Percentiles rank a stretch among this genome's conserved stretches.
These are phyloP conservation scores for Stemphylium beticola DNA, from an alignment of 2,329 filamentous ascomycete species.

Conservation along the genomic window DNA sequence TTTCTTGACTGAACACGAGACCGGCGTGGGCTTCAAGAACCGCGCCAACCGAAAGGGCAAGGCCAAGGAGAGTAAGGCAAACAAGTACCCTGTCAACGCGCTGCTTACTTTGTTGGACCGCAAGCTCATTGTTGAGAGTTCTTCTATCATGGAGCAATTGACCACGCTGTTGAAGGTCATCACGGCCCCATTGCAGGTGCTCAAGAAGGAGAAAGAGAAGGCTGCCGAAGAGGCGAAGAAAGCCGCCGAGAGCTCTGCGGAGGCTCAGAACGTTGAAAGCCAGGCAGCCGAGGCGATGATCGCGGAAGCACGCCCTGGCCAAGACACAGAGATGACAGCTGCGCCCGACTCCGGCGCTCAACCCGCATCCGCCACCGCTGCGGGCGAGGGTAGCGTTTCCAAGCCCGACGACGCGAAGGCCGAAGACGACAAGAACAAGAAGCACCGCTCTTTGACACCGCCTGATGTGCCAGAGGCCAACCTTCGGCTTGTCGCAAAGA, in stretches of 20 bases:
- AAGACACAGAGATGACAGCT: conserved; percentile 46
- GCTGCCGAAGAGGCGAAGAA: conserved; percentile 56
- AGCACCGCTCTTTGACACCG: conserved; percentile 70
- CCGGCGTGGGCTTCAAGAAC: conserved; percentile 76
- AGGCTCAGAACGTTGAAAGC: conserved; percentile 30
- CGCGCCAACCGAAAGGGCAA: conserved; percentile 84
- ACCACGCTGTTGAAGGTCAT: conserved; percentile 87
- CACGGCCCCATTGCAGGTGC: conserved; percentile 82
- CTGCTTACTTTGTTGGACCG: conserved; percentile 86
- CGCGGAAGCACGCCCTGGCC: conserved; percentile 13
- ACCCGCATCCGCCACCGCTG: conserved; percentile 17
- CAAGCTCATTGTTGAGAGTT: conserved; percentile 95
- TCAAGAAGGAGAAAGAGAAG: conserved; percentile 81
- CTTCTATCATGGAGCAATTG: conserved; percentile 93
- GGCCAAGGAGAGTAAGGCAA: conserved; percentile 79
- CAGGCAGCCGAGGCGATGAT: conserved; percentile 22
- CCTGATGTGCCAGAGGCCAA: conserved; percentile 89
- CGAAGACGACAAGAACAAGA: conserved; percentile 53
- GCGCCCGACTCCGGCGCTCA: conserved; percentile 45
- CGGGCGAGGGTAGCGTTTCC: conserved; percentile 27
- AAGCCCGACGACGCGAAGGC: conserved; percentile 47
- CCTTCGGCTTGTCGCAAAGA: conserved; percentile 91
- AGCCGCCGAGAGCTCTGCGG: conserved; percentile 21
- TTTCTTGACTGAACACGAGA: conserved; percentile 94
- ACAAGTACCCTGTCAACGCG: conserved; percentile 91